A percentile compares a stretch with the other conserved stretches of the same genome.
Evolutionary conservation across 164 flowering plant species (phyloP).

Genomic region (Stephania cephalantha): DNA sequence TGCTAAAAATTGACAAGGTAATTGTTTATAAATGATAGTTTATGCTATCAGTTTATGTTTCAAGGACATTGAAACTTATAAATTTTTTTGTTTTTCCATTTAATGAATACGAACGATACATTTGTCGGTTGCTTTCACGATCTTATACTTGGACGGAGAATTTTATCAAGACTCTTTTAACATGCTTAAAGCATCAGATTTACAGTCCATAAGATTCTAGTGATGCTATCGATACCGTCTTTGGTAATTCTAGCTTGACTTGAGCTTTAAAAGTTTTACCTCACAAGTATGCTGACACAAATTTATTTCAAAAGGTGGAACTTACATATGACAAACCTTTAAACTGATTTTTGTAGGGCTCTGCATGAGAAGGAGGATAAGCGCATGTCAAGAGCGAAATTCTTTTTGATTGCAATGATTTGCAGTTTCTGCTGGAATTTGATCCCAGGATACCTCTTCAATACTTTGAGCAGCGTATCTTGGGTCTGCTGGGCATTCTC

Average conservation of each 20-base stretch:
- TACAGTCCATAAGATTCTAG: neutral
- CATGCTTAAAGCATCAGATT: neutral
- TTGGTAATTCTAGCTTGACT: neutral
- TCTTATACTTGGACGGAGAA: neutral
- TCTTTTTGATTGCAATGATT: slow-evolving; percentile 32
- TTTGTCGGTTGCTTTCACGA: neutral
- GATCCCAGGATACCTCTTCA: slow-evolving; percentile 40
- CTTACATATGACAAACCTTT: neutral
- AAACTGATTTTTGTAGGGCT: slow-evolving; percentile 23
- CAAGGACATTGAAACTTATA: neutral
- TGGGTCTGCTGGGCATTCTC: slow-evolving; percentile 42
- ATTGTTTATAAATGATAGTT: neutral
- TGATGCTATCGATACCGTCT: neutral
- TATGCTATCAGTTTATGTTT: neutral
- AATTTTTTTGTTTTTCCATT: neutral
- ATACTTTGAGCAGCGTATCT: slow-evolving; percentile 35
- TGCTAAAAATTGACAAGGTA: neutral
- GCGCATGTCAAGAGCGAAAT: slow-evolving; percentile 36
- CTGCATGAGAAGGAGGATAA: slow-evolving; percentile 31
- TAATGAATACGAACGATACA: neutral
- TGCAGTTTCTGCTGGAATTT: slow-evolving; percentile 41
- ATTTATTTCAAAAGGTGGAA: neutral
- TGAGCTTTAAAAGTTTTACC: neutral
- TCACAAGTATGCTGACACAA: neutral
- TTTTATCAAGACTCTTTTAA: no score